phyloP scores from a whole-genome alignment of 164 flowering plant species.

The Saururus chinensis region DNA sequence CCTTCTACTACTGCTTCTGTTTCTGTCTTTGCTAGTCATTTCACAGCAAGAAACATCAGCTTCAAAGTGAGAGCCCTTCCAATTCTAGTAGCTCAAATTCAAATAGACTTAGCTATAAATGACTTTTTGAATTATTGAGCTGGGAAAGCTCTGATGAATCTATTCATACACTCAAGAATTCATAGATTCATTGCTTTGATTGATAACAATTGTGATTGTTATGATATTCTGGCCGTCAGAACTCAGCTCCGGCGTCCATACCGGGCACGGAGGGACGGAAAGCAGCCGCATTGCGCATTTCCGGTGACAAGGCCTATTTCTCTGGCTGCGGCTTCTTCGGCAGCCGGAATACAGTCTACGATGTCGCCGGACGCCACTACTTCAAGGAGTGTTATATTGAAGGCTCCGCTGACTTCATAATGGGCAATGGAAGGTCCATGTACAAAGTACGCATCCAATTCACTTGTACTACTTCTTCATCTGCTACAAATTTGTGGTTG shows the following conservation, averaged over 20 bases:
- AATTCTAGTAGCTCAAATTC: neutral
- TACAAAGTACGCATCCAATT: conserved; percentile 42
- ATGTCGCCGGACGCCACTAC: conserved; percentile 92
- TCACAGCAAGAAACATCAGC: conserved; percentile 83
- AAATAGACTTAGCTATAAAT: no score
- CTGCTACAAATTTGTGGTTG: no score
- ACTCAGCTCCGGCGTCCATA: conserved; percentile 90
- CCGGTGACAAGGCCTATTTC: no score
- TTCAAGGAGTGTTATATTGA: conserved; percentile 90
- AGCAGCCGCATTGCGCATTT: conserved; percentile 82
- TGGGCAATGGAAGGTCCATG: conserved; percentile 95
- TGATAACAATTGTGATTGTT: no score
- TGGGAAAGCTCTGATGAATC: no score
- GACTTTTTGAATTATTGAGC: no score
- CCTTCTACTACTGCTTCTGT: conserved; percentile 88
- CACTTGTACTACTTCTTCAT: no score
- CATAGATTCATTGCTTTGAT: no score
- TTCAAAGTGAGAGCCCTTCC: conserved; percentile 57
- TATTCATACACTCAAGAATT: no score
- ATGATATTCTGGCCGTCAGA: conserved; percentile 22
- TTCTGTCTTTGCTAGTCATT: conserved; percentile 59
- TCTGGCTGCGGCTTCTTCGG: conserved; percentile 83
- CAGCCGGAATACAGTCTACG: conserved; percentile 85
- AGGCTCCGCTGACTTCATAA: conserved; percentile 94
- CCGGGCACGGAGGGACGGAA: conserved; percentile 95